These are phyloP conservation scores for Nicotiana otophora DNA, from an alignment of 257 asterid genomes.

Conservation along the genomic window DNA sequence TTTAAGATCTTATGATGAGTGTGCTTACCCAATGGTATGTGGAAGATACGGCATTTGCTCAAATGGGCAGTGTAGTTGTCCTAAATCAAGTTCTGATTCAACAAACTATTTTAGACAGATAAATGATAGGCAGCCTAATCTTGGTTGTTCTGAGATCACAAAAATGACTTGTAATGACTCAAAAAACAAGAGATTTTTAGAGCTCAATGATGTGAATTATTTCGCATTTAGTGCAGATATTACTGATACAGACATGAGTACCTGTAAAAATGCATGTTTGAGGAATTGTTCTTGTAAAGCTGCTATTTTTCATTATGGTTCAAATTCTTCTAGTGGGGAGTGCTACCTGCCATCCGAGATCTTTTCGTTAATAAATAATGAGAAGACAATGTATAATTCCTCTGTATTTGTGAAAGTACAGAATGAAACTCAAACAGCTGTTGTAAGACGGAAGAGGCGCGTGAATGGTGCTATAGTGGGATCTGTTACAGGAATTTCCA, in stretches of 20 bases:
- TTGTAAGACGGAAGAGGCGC: neutral
- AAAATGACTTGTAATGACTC: neutral
- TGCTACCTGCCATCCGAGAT: slow-evolving; percentile 6
- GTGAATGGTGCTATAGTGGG: neutral
- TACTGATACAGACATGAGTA: neutral
- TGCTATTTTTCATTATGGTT: neutral
- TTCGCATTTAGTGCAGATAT: neutral
- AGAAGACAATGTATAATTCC: neutral
- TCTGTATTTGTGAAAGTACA: slow-evolving; percentile 12
- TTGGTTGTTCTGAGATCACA: slow-evolving; percentile 5
- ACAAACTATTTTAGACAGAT: neutral
- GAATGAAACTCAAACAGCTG: neutral
- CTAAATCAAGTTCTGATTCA: neutral
- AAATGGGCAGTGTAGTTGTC: slow-evolving; percentile 3
- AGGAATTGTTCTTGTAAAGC: slow-evolving; percentile 17
- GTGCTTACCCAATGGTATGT: slow-evolving; percentile 4
- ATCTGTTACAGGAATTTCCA: neutral
- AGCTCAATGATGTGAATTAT: neutral
- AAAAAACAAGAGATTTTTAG: neutral
- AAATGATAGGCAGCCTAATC: neutral
- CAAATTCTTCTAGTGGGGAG: neutral
- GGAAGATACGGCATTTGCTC: slow-evolving; percentile 14
- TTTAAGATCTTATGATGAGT: neutral
- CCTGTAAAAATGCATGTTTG: slow-evolving; percentile 4
- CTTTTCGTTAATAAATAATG: neutral